These are phyloP conservation scores for Lyophyllum semitale DNA, from an alignment of 768 basidiomycete species.

Conservation along the genomic window DNA sequence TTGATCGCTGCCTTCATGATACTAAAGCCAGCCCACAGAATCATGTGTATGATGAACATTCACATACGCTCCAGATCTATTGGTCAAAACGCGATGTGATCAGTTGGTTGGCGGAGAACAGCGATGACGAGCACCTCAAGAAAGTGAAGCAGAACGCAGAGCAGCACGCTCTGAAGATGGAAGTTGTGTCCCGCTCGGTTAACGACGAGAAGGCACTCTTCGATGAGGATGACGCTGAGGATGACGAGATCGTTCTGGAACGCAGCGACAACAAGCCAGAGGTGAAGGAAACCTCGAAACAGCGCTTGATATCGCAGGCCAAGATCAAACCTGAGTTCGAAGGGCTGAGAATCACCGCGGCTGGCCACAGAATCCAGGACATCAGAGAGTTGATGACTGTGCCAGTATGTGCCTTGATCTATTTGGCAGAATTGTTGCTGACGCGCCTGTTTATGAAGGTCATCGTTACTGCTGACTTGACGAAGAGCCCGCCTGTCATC, in stretches of 20 bases:
- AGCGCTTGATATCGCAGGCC: conserved; percentile 74
- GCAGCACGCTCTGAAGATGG: conserved; percentile 90
- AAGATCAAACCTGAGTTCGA: conserved; percentile 82
- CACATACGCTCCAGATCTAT: conserved; percentile 89
- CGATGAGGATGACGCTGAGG: conserved; percentile 83
- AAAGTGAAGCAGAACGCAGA: conserved; percentile 93
- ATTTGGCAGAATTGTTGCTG: conserved; percentile 1
- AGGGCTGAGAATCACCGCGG: conserved; percentile 67
- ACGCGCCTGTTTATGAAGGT: conserved; percentile 51
- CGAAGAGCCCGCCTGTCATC: conserved; percentile 95
- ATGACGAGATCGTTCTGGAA: conserved; percentile 67
- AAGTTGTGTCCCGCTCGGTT: conserved; percentile 80
- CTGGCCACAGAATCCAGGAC: conserved; percentile 95
- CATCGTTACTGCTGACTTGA: conserved; percentile 92
- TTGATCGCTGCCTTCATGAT: neutral
- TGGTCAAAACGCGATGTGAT: conserved; percentile 96
- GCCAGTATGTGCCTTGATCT: conserved; percentile 58
- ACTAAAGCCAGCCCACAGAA: conserved; percentile 55
- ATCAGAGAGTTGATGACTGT: conserved; percentile 92
- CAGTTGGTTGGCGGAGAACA: conserved; percentile 91
- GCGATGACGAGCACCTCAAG: conserved; percentile 93
- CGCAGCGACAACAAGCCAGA: conserved; percentile 26
- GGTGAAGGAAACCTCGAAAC: conserved; percentile 67
- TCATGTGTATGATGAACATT: conserved; percentile 94
- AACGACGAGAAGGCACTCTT: conserved; percentile 88